Evolutionary conservation across 805 yeast genomes (phyloP), one percentile per base, ranked within the genome.

Genomic region (Clavispora carvajalis): DNA sequence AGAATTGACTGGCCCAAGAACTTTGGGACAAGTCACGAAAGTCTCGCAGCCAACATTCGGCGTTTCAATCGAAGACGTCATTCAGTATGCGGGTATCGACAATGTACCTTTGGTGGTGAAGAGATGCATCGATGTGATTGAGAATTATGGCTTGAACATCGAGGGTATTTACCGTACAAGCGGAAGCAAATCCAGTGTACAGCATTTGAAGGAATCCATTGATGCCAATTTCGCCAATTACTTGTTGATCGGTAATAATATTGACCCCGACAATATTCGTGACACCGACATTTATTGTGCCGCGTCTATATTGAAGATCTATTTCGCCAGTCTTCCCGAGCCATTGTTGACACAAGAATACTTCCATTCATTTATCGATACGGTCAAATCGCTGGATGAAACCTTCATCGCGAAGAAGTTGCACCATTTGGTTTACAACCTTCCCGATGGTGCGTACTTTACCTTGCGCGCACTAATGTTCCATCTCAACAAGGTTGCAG

Each of bases 391-490:
- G 9, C 41, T 49, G 29, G 71, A 69, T 48, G 72, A 65, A 46
- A 54, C 61, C 9, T 65, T 53, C 35, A 80, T 88, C 30, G 72
- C 72, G 37, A 78, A 85, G 44, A 91, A 88, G 55, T 71, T 93
- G 52, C 99, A 93, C 61, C 86, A 88, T 34, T 75, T 87, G 44
- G 86, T 93, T 34, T 93, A 84, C 66, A 85, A 85, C 49, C 73
- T 93, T 40, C 96, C 97, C 0, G 99, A 93, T 63, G 93, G 95
- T 1, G 88, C 91, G 43, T 93, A 93, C 60, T 90, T 95, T 71
- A 90, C 98, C 0, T 71, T 93, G 51, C 71, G 97, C 49, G 79
- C 87, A 25, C 66, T 93, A 49, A 67, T 90, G 2, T 87, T 91
- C 72, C 99, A 93, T 60, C 75, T 93, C 46, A 80, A 82, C 46